Base-by-base conservation (phyloP, 441 rosid genomes). In the Populus hybrid region DNA sequence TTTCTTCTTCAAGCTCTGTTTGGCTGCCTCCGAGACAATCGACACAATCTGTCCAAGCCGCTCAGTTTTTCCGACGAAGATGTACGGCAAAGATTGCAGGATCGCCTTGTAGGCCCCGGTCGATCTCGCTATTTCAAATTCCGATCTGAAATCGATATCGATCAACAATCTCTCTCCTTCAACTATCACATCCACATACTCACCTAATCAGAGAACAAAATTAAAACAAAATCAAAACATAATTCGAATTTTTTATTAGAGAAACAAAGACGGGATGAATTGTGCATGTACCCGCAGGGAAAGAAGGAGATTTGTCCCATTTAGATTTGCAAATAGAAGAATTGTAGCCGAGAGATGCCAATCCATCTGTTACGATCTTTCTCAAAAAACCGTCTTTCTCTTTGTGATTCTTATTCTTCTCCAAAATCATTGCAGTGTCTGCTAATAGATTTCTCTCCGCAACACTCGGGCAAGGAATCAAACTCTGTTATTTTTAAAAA, bases 121-220 rank as follows among this genome's bases (percentile, higher is more conserved):
- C 34, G 97, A 88, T 72, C 99, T 85, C 10, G 92, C 99, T 34
- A 93, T 91, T 75, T 95, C 98, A 80, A 95, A 93, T 84, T 95
- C 99, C 46, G 99, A 95, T 87, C 92, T 83, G 82, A 92, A 95
- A 80, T 95, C 99, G 14, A 91, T 74, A 74, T 95, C 99, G 68
- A 95, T 77, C 83, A 95, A 6, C 76, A 92, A 46, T 42, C 97
- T 82, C 83, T 91, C 97, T 9, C 89, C 97, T 69, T 86, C 91
- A 50, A 84, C 72, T 1, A 88, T 78, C 86, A 89, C 99, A 73
- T 95, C 99, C 59, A 95, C 86, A 73, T 92, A 95, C 69, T 93
- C 98, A 32, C 99, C 99, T 93, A 90, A 74, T 78, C 38, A 57
- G 42, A 12, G 42, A 38, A 24, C 20, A 66, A 7, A 34, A 42